Evolutionary conservation across 78 protist species (phyloP).

Genomic region (Emiliania huxleyi): DNA sequence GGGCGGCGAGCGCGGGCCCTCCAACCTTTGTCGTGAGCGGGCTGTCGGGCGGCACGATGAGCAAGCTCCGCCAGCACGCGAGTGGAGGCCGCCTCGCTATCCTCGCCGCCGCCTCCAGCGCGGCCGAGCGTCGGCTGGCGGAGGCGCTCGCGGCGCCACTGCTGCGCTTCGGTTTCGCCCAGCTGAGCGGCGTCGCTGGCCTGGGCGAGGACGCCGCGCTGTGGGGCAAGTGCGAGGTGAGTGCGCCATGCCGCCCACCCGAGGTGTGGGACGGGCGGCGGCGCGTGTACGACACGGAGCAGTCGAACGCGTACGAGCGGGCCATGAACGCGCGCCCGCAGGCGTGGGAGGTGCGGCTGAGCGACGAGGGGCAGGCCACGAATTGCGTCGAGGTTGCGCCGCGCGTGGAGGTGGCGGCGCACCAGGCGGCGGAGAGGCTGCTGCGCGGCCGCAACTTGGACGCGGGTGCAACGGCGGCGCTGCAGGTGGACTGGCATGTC

Average conservation of each 20-base stretch:
- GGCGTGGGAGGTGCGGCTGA: neutral
- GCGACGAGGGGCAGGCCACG: neutral
- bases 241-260: neutral
- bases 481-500: neutral
- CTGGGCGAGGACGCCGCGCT: neutral
- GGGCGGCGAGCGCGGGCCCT: neutral
- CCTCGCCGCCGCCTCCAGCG: neutral
- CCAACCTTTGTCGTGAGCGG: neutral
- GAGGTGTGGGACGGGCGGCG: neutral
- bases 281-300: neutral
- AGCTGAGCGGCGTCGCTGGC: neutral
- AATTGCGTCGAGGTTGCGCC: neutral
- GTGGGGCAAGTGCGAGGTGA: neutral
- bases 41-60: neutral
- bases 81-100: neutral
- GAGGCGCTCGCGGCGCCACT: neutral
- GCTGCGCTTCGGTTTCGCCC: neutral
- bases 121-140: neutral
- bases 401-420: neutral
- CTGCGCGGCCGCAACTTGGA: neutral
- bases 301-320: neutral
- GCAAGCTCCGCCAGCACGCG: neutral
- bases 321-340: neutral
- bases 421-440: neutral
- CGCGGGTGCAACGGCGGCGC: neutral